phyloP scores from a whole-genome alignment of 768 basidiomycete genomes.

The Amanita rubescens region DNA sequence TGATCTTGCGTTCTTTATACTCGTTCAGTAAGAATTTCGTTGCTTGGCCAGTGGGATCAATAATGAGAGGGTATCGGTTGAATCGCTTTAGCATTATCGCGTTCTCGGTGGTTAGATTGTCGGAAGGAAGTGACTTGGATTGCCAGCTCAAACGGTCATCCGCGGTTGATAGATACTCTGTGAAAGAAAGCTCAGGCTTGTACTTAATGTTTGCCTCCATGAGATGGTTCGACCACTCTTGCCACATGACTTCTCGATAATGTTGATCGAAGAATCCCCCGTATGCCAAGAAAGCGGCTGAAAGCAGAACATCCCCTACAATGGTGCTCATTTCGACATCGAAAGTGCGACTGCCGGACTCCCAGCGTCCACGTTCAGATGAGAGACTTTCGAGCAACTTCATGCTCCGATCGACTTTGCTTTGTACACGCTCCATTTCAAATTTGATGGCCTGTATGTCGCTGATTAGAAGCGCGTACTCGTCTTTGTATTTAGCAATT shows the following conservation, averaged over 20 bases:
- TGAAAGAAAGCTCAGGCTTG: constrained; percentile 86
- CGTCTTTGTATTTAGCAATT: constrained; percentile 91
- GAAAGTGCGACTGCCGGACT: constrained; percentile 89
- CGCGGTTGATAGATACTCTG: constrained; percentile 94
- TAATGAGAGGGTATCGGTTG: constrained; percentile 94
- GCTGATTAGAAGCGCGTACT: constrained; percentile 94
- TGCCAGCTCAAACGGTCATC: constrained; percentile 96
- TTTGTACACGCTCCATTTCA: constrained; percentile 97
- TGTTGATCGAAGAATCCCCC: constrained; percentile 98
- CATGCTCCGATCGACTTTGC: constrained; percentile 96
- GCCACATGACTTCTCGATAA: constrained; percentile 96
- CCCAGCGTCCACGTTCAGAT: constrained; percentile 93
- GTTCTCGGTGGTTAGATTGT: constrained; percentile 95
- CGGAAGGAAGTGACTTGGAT: constrained; percentile 89
- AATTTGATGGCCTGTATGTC: constrained; percentile 95
- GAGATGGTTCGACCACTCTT: constrained; percentile 88
- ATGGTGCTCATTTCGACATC: constrained; percentile 98
- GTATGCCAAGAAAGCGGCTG: constrained; percentile 95
- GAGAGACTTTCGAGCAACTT: constrained; percentile 90
- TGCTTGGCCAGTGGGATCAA: constrained; percentile 97
- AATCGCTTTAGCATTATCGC: constrained; percentile 99
- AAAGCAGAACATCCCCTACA: constrained; percentile 92
- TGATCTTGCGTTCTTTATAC: constrained; percentile 94
- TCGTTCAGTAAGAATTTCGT: constrained; percentile 91
- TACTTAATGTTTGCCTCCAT: constrained; percentile 85